A percentile compares a stretch with the other conserved stretches of the same genome.
Evolutionary conservation across 805 yeast genomes (phyloP).

Genomic region (Danielozyma ontarioensis): DNA sequence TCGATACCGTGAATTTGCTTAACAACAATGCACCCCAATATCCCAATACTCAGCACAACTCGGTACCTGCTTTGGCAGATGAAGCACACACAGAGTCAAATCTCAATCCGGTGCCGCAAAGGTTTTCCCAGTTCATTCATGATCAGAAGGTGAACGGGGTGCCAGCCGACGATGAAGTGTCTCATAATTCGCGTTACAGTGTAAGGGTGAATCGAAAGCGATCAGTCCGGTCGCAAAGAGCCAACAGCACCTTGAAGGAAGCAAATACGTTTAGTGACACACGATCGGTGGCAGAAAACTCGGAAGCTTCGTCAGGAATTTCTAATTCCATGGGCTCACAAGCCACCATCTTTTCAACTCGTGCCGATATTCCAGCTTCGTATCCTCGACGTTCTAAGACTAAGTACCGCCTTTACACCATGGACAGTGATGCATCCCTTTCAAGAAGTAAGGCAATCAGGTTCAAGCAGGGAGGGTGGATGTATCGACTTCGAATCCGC

Average conservation of each 20-base stretch:
- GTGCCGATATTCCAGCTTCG: slow-evolving; percentile 12
- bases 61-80: slow-evolving; percentile 1
- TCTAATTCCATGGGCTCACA: slow-evolving; percentile 38
- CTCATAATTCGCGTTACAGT: slow-evolving; percentile 18
- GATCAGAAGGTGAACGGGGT: no score
- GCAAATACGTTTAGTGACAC: background rate
- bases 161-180: slow-evolving; percentile 11
- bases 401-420: slow-evolving; percentile 1
- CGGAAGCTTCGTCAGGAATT: slow-evolving; percentile 17
- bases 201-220: slow-evolving; percentile 5
- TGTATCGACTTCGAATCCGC: slow-evolving; percentile 26
- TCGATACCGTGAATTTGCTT: slow-evolving; percentile 23
- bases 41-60: slow-evolving; percentile 20
- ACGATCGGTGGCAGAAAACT: slow-evolving; percentile 1
- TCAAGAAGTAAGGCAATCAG: slow-evolving; percentile 29
- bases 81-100: slow-evolving; percentile 1
- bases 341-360: slow-evolving; percentile 41
- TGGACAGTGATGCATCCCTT: slow-evolving; percentile 9
- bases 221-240: background rate
- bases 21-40: slow-evolving; percentile 13
- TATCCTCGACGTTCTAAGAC: background rate
- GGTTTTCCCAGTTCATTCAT: slow-evolving; percentile 36
- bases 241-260: slow-evolving; percentile 1
- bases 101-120: slow-evolving; percentile 33
- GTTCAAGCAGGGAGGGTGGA: slow-evolving; percentile 25